A percentile compares a stretch with the other conserved stretches of the same genome.
phyloP scores from a whole-genome alignment of 139 green algal genomes.

The Chlamydomonas sphaeroides region DNA sequence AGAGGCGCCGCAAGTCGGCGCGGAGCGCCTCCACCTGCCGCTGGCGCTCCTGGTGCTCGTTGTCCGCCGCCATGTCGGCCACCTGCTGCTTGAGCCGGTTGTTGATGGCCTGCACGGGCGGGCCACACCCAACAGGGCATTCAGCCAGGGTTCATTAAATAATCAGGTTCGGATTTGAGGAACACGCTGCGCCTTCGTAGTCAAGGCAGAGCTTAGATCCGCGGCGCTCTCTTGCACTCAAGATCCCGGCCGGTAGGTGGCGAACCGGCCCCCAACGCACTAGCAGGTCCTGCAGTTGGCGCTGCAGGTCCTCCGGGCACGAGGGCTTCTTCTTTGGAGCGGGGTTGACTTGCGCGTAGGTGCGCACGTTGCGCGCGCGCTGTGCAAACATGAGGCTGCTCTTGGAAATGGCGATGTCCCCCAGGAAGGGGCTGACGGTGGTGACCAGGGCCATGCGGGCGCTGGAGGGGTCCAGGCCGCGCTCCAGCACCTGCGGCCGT shows the following conservation, averaged over 20 bases:
- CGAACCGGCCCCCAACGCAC: too few species aligned
- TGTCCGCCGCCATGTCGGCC: constrained; percentile 7
- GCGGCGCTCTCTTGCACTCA: too few species aligned
- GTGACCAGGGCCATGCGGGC: constrained; percentile 23
- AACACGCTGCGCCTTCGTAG: too few species aligned
- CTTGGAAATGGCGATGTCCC: not conserved
- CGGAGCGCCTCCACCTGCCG: not conserved
- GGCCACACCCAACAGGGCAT: too few species aligned
- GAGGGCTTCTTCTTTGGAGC: not conserved
- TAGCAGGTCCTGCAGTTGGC: constrained; percentile 27
- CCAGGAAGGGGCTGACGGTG: constrained; percentile 11
- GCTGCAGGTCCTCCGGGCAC: constrained; percentile 17
- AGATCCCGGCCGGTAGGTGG: too few species aligned
- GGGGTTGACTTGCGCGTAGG: constrained; percentile 25
- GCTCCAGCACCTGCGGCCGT: constrained; percentile 19
- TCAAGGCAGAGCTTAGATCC: too few species aligned
- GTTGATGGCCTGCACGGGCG: constrained; percentile 33
- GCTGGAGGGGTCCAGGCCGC: constrained; percentile 12
- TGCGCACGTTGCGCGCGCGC: constrained; percentile 31
- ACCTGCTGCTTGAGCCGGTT: constrained; percentile 26
- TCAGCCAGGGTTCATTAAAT: too few species aligned
- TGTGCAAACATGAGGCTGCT: constrained; percentile 35
- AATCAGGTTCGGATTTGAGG: too few species aligned
- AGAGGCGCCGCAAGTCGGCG: not conserved
- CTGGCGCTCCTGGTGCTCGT: not conserved